phyloP scores from a whole-genome alignment of 2,329 filamentous ascomycete species.

The Corinectria fuckeliana region DNA sequence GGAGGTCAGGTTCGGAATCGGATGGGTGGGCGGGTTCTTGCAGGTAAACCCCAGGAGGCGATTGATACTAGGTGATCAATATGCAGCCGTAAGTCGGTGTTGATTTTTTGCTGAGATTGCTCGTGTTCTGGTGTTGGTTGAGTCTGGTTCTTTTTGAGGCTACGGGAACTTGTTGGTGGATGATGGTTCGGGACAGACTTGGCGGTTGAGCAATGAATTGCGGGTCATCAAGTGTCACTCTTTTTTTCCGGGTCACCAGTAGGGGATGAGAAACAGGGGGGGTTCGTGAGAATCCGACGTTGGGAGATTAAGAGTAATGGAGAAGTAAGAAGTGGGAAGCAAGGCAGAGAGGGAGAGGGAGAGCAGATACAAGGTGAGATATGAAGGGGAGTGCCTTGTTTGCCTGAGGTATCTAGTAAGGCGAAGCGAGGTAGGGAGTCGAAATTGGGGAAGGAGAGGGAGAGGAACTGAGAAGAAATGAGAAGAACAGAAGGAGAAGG shows the following conservation, averaged over 20 bases:
- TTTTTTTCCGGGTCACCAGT: constrained; percentile 14
- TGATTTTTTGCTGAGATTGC: constrained; percentile 15
- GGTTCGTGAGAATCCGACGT: constrained; percentile 3
- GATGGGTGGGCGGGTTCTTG: not conserved
- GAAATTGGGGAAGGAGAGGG: constrained; percentile 20
- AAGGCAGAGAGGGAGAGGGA: not conserved
- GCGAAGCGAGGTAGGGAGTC: not conserved
- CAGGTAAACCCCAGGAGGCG: not conserved
- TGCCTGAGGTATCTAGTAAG: not conserved
- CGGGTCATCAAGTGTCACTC: constrained; percentile 15
- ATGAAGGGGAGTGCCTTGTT: not conserved
- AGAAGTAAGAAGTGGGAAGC: constrained; percentile 5
- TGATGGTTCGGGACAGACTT: not conserved
- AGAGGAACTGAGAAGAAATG: constrained; percentile 16
- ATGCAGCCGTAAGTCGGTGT: constrained; percentile 32
- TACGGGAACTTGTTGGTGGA: constrained; percentile 17
- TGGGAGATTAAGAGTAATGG: constrained; percentile 9
- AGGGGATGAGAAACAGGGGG: constrained; percentile 20
- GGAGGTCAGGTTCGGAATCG: not conserved
- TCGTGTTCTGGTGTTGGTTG: constrained; percentile 14
- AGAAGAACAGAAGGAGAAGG: constrained; percentile 17
- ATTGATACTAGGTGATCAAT: constrained; percentile 35
- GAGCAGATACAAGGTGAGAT: not conserved
- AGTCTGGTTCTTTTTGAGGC: constrained; percentile 9
- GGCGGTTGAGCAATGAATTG: constrained; percentile 25